Evolutionary conservation across 2,329 filamentous ascomycete species (phyloP).

Genomic region (Colletotrichum navitas): DNA sequence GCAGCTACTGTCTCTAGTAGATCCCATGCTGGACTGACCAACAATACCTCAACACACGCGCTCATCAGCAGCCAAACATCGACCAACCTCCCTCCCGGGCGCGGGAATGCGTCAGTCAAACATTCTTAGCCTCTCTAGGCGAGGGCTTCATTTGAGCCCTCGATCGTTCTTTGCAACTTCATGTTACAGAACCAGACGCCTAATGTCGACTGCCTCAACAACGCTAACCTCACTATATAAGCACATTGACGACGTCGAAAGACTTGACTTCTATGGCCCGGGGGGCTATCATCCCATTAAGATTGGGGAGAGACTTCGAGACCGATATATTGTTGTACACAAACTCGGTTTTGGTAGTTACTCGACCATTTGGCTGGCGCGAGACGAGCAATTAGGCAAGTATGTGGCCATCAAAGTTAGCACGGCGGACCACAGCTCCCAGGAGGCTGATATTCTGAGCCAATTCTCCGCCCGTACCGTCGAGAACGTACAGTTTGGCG

Average conservation of each 20-base stretch:
- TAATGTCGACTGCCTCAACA: constrained; percentile 8
- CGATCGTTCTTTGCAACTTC: constrained; percentile 1
- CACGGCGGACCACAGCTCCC: constrained; percentile 45
- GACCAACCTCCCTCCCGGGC: neutral
- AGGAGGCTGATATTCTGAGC: constrained; percentile 47
- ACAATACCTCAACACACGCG: constrained; percentile 17
- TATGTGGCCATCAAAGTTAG: constrained; percentile 54
- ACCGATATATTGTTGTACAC: constrained; percentile 47
- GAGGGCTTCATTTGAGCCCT: neutral
- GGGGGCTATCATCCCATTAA: constrained; percentile 56
- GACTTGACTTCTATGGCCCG: constrained; percentile 47
- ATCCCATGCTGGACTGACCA: constrained; percentile 5
- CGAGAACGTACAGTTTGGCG: neutral
- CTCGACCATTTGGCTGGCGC: constrained; percentile 54
- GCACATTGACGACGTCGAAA: constrained; percentile 46
- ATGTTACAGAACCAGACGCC: constrained; percentile 5
- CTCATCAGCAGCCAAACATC: constrained; percentile 15
- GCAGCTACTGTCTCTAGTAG: neutral
- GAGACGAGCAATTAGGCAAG: constrained; percentile 43
- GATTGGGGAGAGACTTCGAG: constrained; percentile 53
- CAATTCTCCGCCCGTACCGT: constrained; percentile 12
- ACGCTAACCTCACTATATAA: constrained; percentile 37
- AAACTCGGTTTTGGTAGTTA: constrained; percentile 50
- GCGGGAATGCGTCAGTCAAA: constrained; percentile 18
- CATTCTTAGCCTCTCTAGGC: constrained; percentile 1